Evolutionary conservation across 768 basidiomycete species (phyloP).

Genomic region (Boletus rufocinnamomeus): DNA sequence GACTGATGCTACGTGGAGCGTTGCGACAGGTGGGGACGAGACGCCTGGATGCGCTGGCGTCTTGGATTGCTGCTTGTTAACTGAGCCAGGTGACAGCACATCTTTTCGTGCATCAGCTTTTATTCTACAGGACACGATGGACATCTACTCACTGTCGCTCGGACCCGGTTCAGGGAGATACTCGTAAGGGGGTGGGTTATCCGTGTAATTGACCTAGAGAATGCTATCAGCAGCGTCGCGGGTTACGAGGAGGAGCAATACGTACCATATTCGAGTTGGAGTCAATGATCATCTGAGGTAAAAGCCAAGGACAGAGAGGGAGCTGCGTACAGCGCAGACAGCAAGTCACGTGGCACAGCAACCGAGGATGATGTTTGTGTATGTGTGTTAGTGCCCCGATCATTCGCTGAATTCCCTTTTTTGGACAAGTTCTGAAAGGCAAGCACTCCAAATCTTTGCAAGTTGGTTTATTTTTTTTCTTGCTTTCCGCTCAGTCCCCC

Average conservation of each 20-base stretch:
- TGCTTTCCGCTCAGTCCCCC: not conserved
- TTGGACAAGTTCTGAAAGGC: constrained; percentile 1
- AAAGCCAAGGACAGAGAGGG: not conserved
- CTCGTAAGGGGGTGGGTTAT: constrained; percentile 57
- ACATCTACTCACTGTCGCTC: constrained; percentile 28
- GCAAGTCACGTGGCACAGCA: constrained; percentile 23
- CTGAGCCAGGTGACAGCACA: not conserved
- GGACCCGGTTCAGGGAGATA: constrained; percentile 32
- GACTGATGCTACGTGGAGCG: constrained; percentile 32
- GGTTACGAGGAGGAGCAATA: not conserved
- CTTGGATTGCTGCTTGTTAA: constrained; percentile 20
- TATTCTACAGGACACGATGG: not conserved
- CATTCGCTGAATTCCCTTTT: constrained; percentile 12
- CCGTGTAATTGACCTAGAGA: constrained; percentile 22
- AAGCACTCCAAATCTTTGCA: not conserved
- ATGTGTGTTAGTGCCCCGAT: constrained; percentile 18
- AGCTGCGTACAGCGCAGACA: not conserved
- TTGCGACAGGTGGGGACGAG: constrained; percentile 17
- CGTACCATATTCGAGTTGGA: constrained; percentile 31
- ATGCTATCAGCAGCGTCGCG: not conserved
- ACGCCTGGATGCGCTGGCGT: constrained; percentile 3
- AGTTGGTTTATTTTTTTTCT: not conserved
- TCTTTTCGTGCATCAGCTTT: constrained; percentile 12
- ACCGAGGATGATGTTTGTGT: constrained; percentile 9
- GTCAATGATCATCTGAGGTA: constrained; percentile 29